A percentile compares a stretch with the other conserved stretches of the same genome.
Conservation (phyloP, 805 yeast genomes). For the Cyberlindnera saturnus region DNA sequence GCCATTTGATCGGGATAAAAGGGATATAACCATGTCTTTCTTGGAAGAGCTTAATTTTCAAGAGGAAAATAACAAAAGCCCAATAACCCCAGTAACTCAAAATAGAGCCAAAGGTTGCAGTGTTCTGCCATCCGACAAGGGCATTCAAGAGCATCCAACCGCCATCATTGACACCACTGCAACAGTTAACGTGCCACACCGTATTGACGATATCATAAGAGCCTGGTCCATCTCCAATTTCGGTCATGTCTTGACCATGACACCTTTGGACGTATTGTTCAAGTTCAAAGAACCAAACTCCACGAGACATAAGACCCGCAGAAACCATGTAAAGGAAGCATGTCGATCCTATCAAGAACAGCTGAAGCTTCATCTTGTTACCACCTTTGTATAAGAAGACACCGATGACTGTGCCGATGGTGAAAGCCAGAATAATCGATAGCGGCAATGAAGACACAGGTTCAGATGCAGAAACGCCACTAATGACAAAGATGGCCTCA, state of each 20-base stretch:
- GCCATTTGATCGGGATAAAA: constrained; percentile 56
- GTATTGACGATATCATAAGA: constrained; percentile 74
- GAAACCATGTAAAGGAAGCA: constrained; percentile 81
- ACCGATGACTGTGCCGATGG: constrained; percentile 62
- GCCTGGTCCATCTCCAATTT: constrained; percentile 90
- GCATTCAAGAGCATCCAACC: constrained; percentile 91
- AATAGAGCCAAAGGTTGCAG: constrained; percentile 89
- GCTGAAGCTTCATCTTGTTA: constrained; percentile 66
- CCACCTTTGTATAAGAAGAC: constrained; percentile 69
- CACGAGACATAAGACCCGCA: constrained; percentile 82
- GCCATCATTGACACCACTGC: constrained; percentile 87
- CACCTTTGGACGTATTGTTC: constrained; percentile 69
- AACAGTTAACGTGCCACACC: constrained; percentile 93
- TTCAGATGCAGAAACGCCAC: constrained; percentile 78
- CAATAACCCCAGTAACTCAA: constrained; percentile 69
- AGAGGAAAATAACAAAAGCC: constrained; percentile 43
- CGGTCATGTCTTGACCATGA: constrained; percentile 78
- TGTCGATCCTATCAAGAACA: constrained; percentile 69
- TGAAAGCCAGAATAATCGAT: constrained; percentile 55
- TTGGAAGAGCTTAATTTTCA: constrained; percentile 42
- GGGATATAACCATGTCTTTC: constrained; percentile 59
- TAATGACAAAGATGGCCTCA: constrained; percentile 87
- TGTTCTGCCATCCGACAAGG: constrained; percentile 87
- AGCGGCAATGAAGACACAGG: constrained; percentile 61
- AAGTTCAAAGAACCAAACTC: constrained; percentile 86